A percentile compares a stretch with the other conserved stretches of the same genome.
Evolutionary conservation across 306 rosid species (phyloP).

Genomic region (Astragalus glycyphyllos): DNA sequence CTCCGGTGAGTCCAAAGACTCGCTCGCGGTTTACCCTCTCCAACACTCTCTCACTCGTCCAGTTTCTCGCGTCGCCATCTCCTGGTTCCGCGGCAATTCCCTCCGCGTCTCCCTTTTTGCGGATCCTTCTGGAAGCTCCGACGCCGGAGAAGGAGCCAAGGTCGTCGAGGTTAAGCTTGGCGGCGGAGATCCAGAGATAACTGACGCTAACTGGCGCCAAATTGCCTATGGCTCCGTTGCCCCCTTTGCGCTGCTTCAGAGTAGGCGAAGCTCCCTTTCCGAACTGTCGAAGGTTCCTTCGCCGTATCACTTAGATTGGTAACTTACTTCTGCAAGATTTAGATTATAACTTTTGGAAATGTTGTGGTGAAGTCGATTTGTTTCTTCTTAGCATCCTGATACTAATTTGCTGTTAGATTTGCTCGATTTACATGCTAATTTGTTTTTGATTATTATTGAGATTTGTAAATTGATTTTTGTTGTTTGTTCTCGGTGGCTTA

Average conservation of each 20-base stretch:
- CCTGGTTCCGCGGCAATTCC: slow-evolving; percentile 86
- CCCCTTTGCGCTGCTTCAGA: slow-evolving; percentile 89
- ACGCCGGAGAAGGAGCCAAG: slow-evolving; percentile 55
- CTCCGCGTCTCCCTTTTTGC: slow-evolving; percentile 75
- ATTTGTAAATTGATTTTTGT: slow-evolving; percentile 2
- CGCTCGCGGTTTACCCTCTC: slow-evolving; percentile 55
- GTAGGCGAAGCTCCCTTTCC: slow-evolving; percentile 66
- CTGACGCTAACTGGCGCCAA: slow-evolving; percentile 66
- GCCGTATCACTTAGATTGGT: slow-evolving; percentile 78
- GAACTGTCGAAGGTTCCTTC: slow-evolving; percentile 58
- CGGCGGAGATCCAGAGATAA: slow-evolving; percentile 63
- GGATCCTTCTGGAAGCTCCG: slow-evolving; percentile 38
- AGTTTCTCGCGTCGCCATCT: slow-evolving; percentile 68
- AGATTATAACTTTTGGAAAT: slow-evolving; percentile 10
- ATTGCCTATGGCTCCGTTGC: slow-evolving; percentile 82
- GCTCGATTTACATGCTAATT: not conserved
- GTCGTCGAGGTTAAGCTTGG: slow-evolving; percentile 78
- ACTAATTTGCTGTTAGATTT: not conserved
- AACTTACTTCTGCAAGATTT: slow-evolving; percentile 29
- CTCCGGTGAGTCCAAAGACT: slow-evolving; percentile 45
- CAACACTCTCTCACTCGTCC: slow-evolving; percentile 74
- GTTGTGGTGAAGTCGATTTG: not conserved
- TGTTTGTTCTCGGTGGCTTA: not conserved
- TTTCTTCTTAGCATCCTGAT: not conserved
- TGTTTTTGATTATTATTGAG: not conserved